phyloP scores from a whole-genome alignment of 768 basidiomycete genomes.

The Chalciporus sphaerocephalus region DNA sequence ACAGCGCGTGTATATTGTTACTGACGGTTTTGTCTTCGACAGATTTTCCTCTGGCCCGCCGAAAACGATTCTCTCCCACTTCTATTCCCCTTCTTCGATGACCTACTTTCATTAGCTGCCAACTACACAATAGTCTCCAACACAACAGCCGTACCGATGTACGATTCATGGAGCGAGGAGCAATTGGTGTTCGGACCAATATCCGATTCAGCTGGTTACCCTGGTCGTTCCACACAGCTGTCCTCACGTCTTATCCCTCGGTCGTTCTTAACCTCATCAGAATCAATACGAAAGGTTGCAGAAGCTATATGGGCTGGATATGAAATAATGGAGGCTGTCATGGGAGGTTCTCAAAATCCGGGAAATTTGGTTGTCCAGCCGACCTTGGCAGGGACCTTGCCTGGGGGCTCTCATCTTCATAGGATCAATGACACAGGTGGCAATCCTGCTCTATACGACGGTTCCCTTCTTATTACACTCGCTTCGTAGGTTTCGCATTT shows the following conservation, averaged over 20 bases:
- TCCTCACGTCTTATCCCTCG: conserved; percentile 16
- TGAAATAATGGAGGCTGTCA: background rate
- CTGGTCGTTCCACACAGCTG: conserved; percentile 7
- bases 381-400: conserved; percentile 10
- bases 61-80: conserved; percentile 4
- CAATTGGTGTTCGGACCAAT: conserved; percentile 5
- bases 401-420: conserved; percentile 4
- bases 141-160: conserved; percentile 10
- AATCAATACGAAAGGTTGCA: conserved; percentile 4
- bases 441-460: conserved; percentile 18
- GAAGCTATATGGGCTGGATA: conserved; percentile 18
- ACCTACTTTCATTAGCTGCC: conserved; percentile 8
- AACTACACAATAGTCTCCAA: conserved; percentile 17
- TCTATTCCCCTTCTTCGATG: conserved; percentile 13
- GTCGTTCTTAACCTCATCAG: conserved; percentile 5
- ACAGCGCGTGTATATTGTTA: conserved; percentile 8
- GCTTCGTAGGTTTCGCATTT: background rate
- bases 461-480: conserved; percentile 11
- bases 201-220: conserved; percentile 3
- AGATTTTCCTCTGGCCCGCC: conserved; percentile 13
- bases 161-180: conserved; percentile 6
- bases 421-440: conserved; percentile 14
- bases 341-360: background rate
- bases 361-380: background rate
- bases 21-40: background rate